Conservation (phyloP, 2,329 filamentous ascomycete genomes). For the Aspergillus neoniger region DNA sequence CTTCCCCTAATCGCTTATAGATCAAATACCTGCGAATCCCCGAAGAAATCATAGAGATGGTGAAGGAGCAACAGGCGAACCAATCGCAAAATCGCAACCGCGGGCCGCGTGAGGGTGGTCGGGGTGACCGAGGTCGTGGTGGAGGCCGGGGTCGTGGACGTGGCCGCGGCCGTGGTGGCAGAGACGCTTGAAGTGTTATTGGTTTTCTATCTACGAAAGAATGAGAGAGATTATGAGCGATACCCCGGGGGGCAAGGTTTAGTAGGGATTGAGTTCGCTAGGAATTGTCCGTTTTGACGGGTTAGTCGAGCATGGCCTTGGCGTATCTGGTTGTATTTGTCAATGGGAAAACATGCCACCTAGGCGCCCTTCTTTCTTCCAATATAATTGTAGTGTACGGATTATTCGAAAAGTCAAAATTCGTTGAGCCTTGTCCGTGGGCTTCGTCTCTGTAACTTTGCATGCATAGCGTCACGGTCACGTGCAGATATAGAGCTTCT, state of each 20-base stretch:
- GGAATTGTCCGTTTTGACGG: slow-evolving; percentile 29
- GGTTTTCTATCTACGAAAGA: not conserved
- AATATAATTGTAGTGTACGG: slow-evolving; percentile 9
- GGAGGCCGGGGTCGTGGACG: slow-evolving; percentile 48
- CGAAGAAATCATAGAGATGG: slow-evolving; percentile 92
- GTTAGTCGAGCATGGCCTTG: slow-evolving; percentile 42
- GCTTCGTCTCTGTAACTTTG: not conserved
- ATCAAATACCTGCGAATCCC: slow-evolving; percentile 98
- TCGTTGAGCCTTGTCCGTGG: not conserved
- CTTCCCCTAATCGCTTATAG: slow-evolving; percentile 49
- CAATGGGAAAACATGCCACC: slow-evolving; percentile 32
- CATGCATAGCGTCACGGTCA: slow-evolving; percentile 14
- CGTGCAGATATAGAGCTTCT: slow-evolving; percentile 14
- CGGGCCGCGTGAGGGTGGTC: slow-evolving; percentile 39
- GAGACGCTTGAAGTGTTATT: slow-evolving; percentile 6
- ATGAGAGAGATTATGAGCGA: slow-evolving; percentile 31
- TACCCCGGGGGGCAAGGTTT: slow-evolving; percentile 33
- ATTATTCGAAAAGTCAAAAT: not conserved
- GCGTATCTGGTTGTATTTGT: slow-evolving; percentile 41
- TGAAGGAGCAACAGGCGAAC: slow-evolving; percentile 86
- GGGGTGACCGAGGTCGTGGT: slow-evolving; percentile 44
- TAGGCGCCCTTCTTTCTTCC: slow-evolving; percentile 18
- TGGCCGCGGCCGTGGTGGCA: slow-evolving; percentile 45
- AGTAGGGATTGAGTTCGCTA: slow-evolving; percentile 30
- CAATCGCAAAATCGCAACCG: slow-evolving; percentile 52